Evolutionary conservation across 179 eudicot species (phyloP), one percentile per base, ranked within the genome.

Genomic region (Nepenthes alata): DNA sequence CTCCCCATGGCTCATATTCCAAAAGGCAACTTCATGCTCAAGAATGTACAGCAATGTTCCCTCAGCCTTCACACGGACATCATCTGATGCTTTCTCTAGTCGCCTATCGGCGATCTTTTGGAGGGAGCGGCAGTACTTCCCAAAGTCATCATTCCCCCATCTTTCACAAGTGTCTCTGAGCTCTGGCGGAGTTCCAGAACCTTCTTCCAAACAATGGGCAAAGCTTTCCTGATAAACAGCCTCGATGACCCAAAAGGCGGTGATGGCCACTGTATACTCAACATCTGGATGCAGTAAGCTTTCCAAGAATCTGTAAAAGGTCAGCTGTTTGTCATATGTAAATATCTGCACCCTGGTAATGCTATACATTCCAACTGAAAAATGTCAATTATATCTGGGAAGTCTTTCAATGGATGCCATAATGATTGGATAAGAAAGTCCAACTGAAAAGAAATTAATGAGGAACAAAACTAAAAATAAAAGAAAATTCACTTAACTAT

Each of bases 211-310:
- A 70, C 97, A 90, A 60, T 81, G 81, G 34, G 93, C 86, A 66
- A 81, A 90, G 74, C 97, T 85, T 45, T 80, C 81, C 53, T 85
- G 95, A 62, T 90, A 90, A 49, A 90, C 90, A 51, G 80, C 69
- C 71, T 90, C 97, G 60, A 88, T 83, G 8, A 87, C 82, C 95
- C 96, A 90, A 47, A 88, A 77, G 41, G 85, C 87, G 5, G 93
- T 75, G 35, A 85, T 71, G 10, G 86, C 88, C 39, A 77, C 82
- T 2, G 88, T 60, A 63, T 83, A 90, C 63, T 70, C 85, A 7
- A 84, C 77, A 1, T 81, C 80, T 2, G 86, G 68, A 67, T 80
- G 66, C 80, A 78, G 83, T 55, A 90, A 67, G 77, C 85, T 81
- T 60, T 88, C 90, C 70, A 90, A 35, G 62, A 80, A 90, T 47